Evolutionary conservation across 192 early-diverging fungal genomes (phyloP), one percentile per base, ranked within the genome.

Genomic region (Rhizoclosmatium globosum): DNA sequence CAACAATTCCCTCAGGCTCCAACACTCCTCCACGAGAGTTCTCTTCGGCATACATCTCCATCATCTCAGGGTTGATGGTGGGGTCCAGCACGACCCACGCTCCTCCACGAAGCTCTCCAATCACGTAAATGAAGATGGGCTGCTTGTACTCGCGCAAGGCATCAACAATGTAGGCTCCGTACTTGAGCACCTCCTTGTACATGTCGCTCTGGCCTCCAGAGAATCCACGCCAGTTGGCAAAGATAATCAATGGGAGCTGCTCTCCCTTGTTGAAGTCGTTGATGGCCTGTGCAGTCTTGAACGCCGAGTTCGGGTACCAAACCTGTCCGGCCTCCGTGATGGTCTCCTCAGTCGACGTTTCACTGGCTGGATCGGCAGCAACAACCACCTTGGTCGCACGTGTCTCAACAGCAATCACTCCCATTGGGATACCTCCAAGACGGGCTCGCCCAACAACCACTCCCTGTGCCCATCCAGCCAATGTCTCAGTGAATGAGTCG

Each of bases 141-240:
- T 98, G 96, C 84, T 94, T 92, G 92, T 99, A 99, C 68, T 92
- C 91, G n/a, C 90, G 79, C 56, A 99, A 91, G 7, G 98, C 95
- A 88, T 99, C 98, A 64, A 99, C 98, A 79, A 99, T 99, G 84
- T 94, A 91, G 7, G 98, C 91, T 59, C 97, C 98, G 82, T 96
- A 99, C 83, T 99, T 99, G 70, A 99, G 90, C 7, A 99, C 90
- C 84, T 97, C 98, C 84, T 97, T 94, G 89, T 93, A 98, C 95
- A 99, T 97, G 85, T 99, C 98, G 81, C 94, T 94, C 84, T 99
- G 98, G 74, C 98, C 98, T 69, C 98, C 98, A 42, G 95, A 96
- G 91, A 99, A 99, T 65, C 97, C 98, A 87, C 98, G 95, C 98
- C 98, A 99, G 94, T 99, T 99, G 83, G 98, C 98, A 92, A 99